These are phyloP conservation scores for Geum urbanum DNA, from an alignment of 306 rosid species.

Conservation along the genomic window DNA sequence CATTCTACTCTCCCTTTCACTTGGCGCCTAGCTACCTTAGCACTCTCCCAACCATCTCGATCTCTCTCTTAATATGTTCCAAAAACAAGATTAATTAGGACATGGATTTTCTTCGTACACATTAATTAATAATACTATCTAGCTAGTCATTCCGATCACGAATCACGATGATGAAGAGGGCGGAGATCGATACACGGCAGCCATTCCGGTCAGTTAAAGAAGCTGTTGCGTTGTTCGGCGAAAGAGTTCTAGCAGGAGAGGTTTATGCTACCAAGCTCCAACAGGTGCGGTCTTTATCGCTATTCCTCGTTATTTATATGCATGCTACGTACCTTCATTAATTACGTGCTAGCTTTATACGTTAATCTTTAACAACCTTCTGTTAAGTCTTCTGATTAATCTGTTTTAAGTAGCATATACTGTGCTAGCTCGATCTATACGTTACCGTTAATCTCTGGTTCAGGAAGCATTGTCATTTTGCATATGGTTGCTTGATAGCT, in stretches of 20 bases:
- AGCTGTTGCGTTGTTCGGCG: conserved; percentile 81
- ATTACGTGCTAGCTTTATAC: too few relatives aligned
- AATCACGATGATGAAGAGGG: conserved; percentile 32
- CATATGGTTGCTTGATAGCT: too few relatives aligned
- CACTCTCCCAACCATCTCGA: too few relatives aligned
- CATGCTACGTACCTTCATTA: too few relatives aligned
- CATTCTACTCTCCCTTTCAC: conserved; percentile 16
- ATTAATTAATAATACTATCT: neutral
- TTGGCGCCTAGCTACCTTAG: neutral
- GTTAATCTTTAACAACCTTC: neutral
- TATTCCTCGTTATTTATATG: too few relatives aligned
- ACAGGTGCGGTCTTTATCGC: conserved; percentile 39
- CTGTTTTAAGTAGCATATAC: too few relatives aligned
- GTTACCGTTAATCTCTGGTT: too few relatives aligned
- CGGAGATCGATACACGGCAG: conserved; percentile 73
- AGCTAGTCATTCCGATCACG: neutral
- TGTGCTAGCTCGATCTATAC: too few relatives aligned
- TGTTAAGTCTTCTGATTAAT: neutral
- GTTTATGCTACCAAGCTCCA: conserved; percentile 55
- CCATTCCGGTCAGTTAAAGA: conserved; percentile 85
- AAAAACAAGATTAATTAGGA: neutral
- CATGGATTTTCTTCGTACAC: neutral
- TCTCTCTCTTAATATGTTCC: conserved; percentile 11
- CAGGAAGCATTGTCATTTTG: too few relatives aligned
- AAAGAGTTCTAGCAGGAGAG: conserved; percentile 67